Percentiles rank a stretch among this genome's conserved stretches.
Evolutionary conservation across 2,329 filamentous ascomycete species (phyloP).

Genomic region (Colletotrichum gloeosporioides): DNA sequence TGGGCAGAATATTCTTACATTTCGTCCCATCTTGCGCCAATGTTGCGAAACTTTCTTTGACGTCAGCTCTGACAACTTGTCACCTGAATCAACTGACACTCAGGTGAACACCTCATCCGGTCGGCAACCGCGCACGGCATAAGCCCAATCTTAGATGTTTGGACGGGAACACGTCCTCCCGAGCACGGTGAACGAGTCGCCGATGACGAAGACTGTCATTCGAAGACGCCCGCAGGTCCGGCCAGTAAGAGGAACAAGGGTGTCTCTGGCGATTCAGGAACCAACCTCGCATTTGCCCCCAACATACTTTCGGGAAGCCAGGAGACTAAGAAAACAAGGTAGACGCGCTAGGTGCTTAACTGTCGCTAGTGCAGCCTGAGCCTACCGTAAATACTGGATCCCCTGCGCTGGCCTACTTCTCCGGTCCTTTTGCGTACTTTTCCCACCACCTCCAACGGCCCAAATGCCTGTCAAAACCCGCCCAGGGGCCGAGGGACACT

Average conservation of each 20-base stretch:
- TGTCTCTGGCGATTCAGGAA: background rate
- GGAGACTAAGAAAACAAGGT: background rate
- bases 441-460: background rate
- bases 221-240: background rate
- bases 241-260: background rate
- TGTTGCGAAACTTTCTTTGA: background rate
- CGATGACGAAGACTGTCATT: background rate
- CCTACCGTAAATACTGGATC: background rate
- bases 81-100: background rate
- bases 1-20: background rate
- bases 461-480: background rate
- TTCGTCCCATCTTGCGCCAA: background rate
- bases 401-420: background rate
- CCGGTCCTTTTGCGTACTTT: background rate
- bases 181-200: background rate
- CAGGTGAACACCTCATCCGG: background rate
- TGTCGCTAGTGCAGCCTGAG: background rate
- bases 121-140: background rate
- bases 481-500: background rate
- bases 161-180: background rate
- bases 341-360: background rate
- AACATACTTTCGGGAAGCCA: background rate
- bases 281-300: background rate
- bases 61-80: background rate
- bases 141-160: background rate